A percentile compares a stretch with the other conserved stretches of the same genome.
These are phyloP conservation scores for Diaporthe australafricana DNA, from an alignment of 2,329 filamentous ascomycete species.

Conservation along the genomic window DNA sequence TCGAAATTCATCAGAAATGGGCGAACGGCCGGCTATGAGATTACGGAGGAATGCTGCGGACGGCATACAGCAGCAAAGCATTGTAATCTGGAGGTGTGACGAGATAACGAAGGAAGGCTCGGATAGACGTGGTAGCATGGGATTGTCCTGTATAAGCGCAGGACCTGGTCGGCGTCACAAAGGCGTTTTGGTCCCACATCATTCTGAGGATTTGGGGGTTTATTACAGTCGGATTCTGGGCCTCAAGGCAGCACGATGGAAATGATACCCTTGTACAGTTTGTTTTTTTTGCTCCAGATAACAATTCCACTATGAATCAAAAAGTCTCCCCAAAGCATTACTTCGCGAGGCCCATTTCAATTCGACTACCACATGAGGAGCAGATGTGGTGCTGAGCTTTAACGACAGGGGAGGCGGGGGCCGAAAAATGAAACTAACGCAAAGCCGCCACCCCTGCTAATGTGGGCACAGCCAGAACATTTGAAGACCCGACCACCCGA, in stretches of 20 bases:
- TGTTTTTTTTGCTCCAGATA: no score
- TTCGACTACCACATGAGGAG: not conserved
- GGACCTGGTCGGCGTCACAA: not conserved
- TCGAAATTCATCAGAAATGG: not conserved
- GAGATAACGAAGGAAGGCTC: not conserved
- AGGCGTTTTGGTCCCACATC: not conserved
- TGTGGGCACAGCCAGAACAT: not conserved
- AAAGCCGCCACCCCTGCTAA: constrained; percentile 2
- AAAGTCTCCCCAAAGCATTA: not conserved
- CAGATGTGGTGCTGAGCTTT: not conserved
- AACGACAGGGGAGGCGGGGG: not conserved
- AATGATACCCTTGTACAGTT: not conserved
- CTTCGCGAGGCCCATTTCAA: no score
- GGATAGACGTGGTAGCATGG: not conserved
- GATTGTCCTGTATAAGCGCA: not conserved
- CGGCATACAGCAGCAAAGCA: not conserved
- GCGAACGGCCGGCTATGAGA: not conserved
- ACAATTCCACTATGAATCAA: no score
- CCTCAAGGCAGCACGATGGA: not conserved
- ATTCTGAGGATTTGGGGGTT: not conserved
- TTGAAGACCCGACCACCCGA: no score
- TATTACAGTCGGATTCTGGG: not conserved
- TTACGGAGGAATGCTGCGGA: not conserved
- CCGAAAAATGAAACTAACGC: not conserved
- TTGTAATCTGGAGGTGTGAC: not conserved